Percentiles rank a stretch among this genome's conserved stretches.
phyloP scores from a whole-genome alignment of 192 early-diverging fungal species.

The Umbelopsis sp. region DNA sequence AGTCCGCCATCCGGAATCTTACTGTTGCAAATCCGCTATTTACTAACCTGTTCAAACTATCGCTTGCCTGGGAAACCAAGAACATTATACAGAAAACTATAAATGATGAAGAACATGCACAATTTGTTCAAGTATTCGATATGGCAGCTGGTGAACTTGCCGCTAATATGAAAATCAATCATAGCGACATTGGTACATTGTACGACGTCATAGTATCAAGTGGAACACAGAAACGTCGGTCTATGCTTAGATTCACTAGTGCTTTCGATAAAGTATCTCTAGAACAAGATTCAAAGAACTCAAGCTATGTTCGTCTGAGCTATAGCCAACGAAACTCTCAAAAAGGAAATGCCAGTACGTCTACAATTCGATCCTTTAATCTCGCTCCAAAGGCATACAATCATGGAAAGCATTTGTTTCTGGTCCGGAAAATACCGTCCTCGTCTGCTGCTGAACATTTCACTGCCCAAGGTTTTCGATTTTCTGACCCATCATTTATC shows the following conservation, averaged over 20 bases:
- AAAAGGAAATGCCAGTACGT: background rate
- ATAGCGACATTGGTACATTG: conserved; percentile 17
- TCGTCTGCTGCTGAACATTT: conserved; percentile 22
- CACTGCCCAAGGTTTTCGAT: conserved; percentile 35
- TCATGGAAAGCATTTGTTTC: conserved; percentile 31
- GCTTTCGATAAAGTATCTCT: background rate
- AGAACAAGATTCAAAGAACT: background rate
- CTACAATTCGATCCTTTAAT: background rate
- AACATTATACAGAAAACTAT: background rate
- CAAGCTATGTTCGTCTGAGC: background rate
- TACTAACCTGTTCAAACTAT: background rate
- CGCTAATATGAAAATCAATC: conserved; percentile 12
- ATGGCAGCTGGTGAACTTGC: conserved; percentile 17
- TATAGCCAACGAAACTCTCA: background rate
- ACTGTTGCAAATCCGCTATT: conserved; percentile 5
- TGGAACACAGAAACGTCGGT: background rate
- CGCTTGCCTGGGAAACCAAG: background rate
- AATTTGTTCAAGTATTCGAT: conserved; percentile 20
- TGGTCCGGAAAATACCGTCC: conserved; percentile 32
- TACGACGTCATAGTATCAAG: conserved; percentile 26
- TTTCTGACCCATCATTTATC: conserved; percentile 36
- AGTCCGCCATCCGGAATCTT: background rate
- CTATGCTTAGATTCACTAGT: background rate
- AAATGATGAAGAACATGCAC: background rate
- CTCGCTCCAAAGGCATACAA: background rate